A percentile compares a stretch with the other conserved stretches of the same genome.
Conservation (phyloP, 164 flowering plant species). For the Dillenia turbinata region DNA sequence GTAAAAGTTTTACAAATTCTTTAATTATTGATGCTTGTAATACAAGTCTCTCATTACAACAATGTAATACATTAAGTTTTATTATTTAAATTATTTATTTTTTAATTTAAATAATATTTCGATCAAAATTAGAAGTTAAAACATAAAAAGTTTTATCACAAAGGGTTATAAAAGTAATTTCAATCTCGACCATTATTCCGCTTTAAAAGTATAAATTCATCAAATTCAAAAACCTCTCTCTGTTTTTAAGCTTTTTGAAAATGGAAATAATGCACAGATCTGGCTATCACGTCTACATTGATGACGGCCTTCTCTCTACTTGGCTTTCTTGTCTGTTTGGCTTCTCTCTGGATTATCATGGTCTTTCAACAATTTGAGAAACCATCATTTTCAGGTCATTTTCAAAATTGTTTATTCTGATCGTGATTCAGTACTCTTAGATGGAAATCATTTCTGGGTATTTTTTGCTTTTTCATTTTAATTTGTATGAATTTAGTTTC, state of each 20-base stretch:
- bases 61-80: too few relatives aligned
- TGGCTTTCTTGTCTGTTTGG: constrained; percentile 63
- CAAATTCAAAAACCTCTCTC: background rate
- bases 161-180: background rate
- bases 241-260: background rate
- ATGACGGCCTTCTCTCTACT: constrained; percentile 72
- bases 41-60: too few relatives aligned
- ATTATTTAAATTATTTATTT: too few relatives aligned
- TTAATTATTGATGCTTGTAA: too few relatives aligned
- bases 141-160: too few relatives aligned
- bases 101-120: too few relatives aligned
- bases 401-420: background rate
- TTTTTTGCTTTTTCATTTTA: background rate
- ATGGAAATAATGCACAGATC: constrained; percentile 22
- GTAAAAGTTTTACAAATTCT: too few relatives aligned
- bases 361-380: constrained; percentile 66
- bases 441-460: background rate
- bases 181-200: background rate
- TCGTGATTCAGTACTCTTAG: too few relatives aligned
- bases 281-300: constrained; percentile 22
- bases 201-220: background rate
- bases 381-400: constrained; percentile 75
- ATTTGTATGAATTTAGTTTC: background rate
- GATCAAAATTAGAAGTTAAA: too few relatives aligned
- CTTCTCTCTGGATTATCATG: constrained; percentile 57